Base-by-base conservation (phyloP, 768 basidiomycete species). In the Lactarius vividus region DNA sequence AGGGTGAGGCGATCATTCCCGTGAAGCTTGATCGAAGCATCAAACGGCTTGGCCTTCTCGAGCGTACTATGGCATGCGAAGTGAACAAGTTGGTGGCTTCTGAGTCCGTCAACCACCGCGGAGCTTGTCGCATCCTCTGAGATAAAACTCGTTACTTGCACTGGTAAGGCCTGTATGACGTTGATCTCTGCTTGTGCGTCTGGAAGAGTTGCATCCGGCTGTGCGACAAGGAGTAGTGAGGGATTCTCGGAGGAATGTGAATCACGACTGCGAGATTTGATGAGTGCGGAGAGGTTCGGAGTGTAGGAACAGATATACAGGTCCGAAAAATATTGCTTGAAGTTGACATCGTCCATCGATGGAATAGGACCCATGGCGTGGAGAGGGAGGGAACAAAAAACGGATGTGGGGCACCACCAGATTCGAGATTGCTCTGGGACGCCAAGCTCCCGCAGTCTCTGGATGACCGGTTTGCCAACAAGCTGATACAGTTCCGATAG, bases 281-380 rank as follows among this genome's bases (percentile, higher is more conserved):
- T n/a, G n/a, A 44, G 42, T 44, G 42, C 42, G 3, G 42, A 44
- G 16, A 44, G 42, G n/a, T 20, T 44, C 42, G 42, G 42, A 44
- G 42, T 44, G 42, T n/a, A 44, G 20, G 65, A 66, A 18, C 52
- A 61, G 37, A 62, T 37, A 28, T 39, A 58, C 16, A 56, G 20
- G 18, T 66, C 35, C 39, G 61, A 44, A 8, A 63, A 4, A 23
- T 55, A 37, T 13, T 16, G 35, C 23, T 35, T 26, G 18, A 55
- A 7, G 26, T 16, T 16, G 6, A n/a, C 42, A 9, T 10, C 42
- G 23, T 28, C 63, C 16, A 3, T 49, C 4, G 20, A 20, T 28
- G 29, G 20, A 46, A 52, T 57, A 28, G 57, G 23, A 15, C 59
- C 46, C 15, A 61, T 61, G 44, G 55, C 65, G 20, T 66, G 61